Percentiles rank a stretch among this genome's conserved stretches.
phyloP scores from a whole-genome alignment of 345 rosid species.

The Acer negundo region DNA sequence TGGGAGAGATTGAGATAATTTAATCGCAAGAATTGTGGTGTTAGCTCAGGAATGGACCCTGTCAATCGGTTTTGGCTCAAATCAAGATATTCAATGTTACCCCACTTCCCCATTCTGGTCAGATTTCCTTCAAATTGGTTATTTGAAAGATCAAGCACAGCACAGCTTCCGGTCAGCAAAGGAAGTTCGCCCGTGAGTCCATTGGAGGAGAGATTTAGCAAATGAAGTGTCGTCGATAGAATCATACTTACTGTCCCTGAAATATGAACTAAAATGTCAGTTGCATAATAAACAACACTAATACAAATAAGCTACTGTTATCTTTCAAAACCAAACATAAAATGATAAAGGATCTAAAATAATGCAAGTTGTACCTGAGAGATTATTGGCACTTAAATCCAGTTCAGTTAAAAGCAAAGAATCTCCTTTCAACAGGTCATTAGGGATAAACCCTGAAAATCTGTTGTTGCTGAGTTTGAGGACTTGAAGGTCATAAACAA shows the following conservation, averaged over 20 bases:
- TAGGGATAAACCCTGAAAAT: constrained; percentile 86
- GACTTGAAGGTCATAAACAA: constrained; percentile 86
- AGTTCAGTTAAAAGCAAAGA: constrained; percentile 71
- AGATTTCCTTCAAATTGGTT: constrained; percentile 83
- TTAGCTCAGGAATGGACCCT: constrained; percentile 74
- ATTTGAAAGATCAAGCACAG: constrained; percentile 82
- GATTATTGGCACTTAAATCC: constrained; percentile 93
- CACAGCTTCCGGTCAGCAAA: constrained; percentile 76
- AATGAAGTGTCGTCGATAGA: constrained; percentile 72
- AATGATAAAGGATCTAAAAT: constrained; percentile 12
- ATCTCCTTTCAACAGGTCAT: constrained; percentile 86
- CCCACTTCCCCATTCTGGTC: constrained; percentile 77
- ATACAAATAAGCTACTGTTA: background rate
- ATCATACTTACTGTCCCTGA: constrained; percentile 78
- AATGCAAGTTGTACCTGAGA: constrained; percentile 60
- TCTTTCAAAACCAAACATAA: background rate
- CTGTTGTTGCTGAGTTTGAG: constrained; percentile 87
- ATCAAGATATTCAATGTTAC: constrained; percentile 78
- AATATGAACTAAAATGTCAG: constrained; percentile 31
- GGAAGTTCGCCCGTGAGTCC: constrained; percentile 85
- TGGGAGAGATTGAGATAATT: constrained; percentile 86
- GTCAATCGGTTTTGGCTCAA: constrained; percentile 77
- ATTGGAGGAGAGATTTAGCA: constrained; percentile 83
- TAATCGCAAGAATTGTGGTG: constrained; percentile 81
- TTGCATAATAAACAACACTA: constrained; percentile 16